Base-by-base conservation (phyloP, 208 protist species). In the Novymonas esmeraldas region DNA sequence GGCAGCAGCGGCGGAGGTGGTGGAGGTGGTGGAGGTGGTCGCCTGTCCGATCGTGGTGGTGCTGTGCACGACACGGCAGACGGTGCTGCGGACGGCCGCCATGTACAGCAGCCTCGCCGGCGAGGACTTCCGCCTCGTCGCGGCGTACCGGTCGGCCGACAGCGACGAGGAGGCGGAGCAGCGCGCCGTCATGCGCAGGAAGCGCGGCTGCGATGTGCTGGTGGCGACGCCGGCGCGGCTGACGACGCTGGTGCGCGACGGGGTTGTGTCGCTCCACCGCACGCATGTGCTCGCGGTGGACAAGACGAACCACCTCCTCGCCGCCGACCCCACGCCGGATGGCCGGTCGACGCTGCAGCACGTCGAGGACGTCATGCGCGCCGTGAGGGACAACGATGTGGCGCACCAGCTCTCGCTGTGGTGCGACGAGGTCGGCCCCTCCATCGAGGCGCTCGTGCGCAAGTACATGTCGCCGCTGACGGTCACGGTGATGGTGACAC, bases 301-400 rank as follows among this genome's bases (percentile, higher is more conserved):
- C 73, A 98, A 98, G 57, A 97, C 95, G 9, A 97, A 99, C 74
- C 84, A 96, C 22, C 98, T 99, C 96, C 80, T 99, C 20, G 98
- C 98, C 78, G 64, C 29, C 0, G 55, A 64, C 10, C 38, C 61
- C 3, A 64, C 28, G 14, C 33, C 22, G 9, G 65, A 61, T 14
- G 62, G 61, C 69, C 80, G 59, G 69, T 70, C 65, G 56, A 87
- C 73, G 59, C 74, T 62, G 62, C 69, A 60, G 68, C 82, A 72
- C 38, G 89, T 98, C 52, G 70, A 87, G 44, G 95, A 82, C 24
- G 98, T 99, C 51, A 59, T 99, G 29, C 69, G 75, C 13, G 41
- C 56, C 22, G 54, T 80, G 42, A 82, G 80, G 54, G 59, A 74
- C 33, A 84, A 78, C 20, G 58, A 89, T n/a, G 79, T 84, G 18